Evolutionary conservation across 495 filamentous ascomycete genomes (phyloP).

Genomic region (Penicillium cosmopolitanum): DNA sequence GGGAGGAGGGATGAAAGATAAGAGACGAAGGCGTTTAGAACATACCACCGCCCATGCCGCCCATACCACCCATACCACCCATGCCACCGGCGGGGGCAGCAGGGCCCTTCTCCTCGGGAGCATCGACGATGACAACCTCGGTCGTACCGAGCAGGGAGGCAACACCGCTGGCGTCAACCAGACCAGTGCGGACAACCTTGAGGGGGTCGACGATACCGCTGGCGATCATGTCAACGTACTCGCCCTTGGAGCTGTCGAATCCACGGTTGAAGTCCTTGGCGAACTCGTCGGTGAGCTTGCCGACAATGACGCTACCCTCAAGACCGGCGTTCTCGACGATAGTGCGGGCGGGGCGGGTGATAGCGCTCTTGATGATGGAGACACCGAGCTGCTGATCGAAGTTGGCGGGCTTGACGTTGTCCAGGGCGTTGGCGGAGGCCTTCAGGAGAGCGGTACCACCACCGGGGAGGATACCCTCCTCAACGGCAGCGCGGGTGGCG

Average conservation of each 20-base stretch:
- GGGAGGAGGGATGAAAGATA: not conserved
- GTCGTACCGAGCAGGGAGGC: constrained; percentile 97
- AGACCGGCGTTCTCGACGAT: constrained; percentile 98
- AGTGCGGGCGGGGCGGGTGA: constrained; percentile 88
- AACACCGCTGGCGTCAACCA: constrained; percentile 94
- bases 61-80: constrained; percentile 74
- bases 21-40: constrained; percentile 40
- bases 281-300: constrained; percentile 96
- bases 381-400: constrained; percentile 99
- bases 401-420: constrained; percentile 82
- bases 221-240: constrained; percentile 98
- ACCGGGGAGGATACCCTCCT: constrained; percentile 97
- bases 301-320: constrained; percentile 94
- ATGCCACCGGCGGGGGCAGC: constrained; percentile 63
- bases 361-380: constrained; percentile 94
- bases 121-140: constrained; percentile 96
- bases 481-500: constrained; percentile 96
- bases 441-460: constrained; percentile 98
- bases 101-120: constrained; percentile 85
- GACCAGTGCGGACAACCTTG: constrained; percentile 96
- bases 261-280: constrained; percentile 96
- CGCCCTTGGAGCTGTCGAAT: constrained; percentile 92
- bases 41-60: constrained; percentile 60
- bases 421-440: constrained; percentile 87
- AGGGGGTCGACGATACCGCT: constrained; percentile 97